These are phyloP conservation scores for Rhodotorula sp. DNA, from an alignment of 1,284 basidiomycete species.

Conservation along the genomic window DNA sequence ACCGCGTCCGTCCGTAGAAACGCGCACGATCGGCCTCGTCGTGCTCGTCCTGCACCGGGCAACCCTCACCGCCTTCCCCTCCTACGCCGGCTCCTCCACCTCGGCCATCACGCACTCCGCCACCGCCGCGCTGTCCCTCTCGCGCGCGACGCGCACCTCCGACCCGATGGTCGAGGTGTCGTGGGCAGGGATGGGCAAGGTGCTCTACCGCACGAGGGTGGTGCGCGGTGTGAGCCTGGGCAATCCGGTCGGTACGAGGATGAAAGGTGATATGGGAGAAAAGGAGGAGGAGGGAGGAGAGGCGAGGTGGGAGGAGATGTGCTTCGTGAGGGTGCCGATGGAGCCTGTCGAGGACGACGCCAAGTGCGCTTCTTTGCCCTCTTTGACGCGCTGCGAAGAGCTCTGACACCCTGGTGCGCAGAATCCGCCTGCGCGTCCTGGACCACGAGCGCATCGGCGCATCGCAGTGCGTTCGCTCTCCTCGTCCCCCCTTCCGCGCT, in stretches of 20 bases:
- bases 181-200: constrained; percentile 15
- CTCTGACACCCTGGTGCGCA: background rate
- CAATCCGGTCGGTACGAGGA: background rate
- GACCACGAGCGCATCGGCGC: constrained; percentile 18
- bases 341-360: constrained; percentile 15
- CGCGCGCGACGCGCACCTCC: background rate
- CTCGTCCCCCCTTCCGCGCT: too few relatives aligned
- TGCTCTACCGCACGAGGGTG: constrained; percentile 7
- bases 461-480: constrained; percentile 8
- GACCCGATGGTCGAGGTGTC: constrained; percentile 18
- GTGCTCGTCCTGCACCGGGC: constrained; percentile 25
- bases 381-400: too few relatives aligned
- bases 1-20: background rate
- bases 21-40: constrained; percentile 24
- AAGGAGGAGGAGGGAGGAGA: background rate
- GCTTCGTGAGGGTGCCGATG: constrained; percentile 13
- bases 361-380: background rate
- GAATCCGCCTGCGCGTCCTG: constrained; percentile 17
- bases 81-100: background rate
- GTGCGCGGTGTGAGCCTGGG: background rate
- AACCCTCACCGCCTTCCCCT: background rate
- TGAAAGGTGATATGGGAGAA: background rate
- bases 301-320: constrained; percentile 30
- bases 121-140: constrained; percentile 6
- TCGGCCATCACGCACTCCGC: background rate